These are phyloP conservation scores for Schizosaccharomyces osmophilus DNA, from an alignment of 805 yeast species.

Conservation along the genomic window DNA sequence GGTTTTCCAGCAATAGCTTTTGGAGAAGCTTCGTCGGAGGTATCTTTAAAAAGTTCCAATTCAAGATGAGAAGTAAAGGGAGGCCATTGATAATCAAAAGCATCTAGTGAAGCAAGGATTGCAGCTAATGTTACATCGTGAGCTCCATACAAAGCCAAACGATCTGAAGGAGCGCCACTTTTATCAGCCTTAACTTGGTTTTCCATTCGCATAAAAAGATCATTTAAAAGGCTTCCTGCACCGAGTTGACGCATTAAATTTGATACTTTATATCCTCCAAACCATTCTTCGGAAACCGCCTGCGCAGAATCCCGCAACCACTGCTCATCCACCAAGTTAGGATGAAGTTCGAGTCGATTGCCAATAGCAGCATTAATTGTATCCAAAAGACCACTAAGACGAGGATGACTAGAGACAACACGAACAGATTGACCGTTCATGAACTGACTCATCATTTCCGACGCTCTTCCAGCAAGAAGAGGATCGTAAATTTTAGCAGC, in stretches of 20 bases:
- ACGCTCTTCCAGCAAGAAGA: slow-evolving; percentile 4
- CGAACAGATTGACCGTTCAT: slow-evolving; percentile 6
- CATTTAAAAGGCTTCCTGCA: slow-evolving; percentile 8
- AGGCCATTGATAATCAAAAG: slow-evolving; percentile 9
- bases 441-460: slow-evolving; percentile 6
- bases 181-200: slow-evolving; percentile 4
- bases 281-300: slow-evolving; percentile 3
- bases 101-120: slow-evolving; percentile 7
- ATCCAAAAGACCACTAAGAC: slow-evolving; percentile 9
- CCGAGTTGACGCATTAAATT: slow-evolving; percentile 7
- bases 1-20: neutral
- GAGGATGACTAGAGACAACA: slow-evolving; percentile 8
- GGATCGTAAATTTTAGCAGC: slow-evolving; percentile 8
- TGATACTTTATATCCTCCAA: slow-evolving; percentile 3
- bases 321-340: neutral
- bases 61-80: slow-evolving; percentile 8
- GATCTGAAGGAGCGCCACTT: neutral
- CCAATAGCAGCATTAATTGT: slow-evolving; percentile 4
- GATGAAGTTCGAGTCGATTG: neutral
- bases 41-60: slow-evolving; percentile 7
- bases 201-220: slow-evolving; percentile 6
- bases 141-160: slow-evolving; percentile 8
- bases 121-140: slow-evolving; percentile 9
- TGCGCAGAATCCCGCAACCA: neutral
- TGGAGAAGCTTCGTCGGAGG: neutral